These are phyloP conservation scores for Carex myosuroides DNA, from an alignment of 176 grass and related monocot species.

Conservation along the genomic window DNA sequence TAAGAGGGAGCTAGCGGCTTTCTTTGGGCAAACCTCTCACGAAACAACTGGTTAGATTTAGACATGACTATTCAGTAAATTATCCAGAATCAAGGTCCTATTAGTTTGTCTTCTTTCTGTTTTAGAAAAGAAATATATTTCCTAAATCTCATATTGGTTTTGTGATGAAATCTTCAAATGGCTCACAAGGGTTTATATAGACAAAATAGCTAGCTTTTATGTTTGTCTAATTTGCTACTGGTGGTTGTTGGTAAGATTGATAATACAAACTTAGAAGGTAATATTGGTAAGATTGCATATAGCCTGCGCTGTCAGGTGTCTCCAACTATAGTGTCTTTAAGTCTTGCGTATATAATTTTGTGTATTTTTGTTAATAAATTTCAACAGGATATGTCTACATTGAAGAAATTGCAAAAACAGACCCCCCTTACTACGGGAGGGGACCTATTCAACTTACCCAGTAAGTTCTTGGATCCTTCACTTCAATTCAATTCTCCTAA, in stretches of 20 bases:
- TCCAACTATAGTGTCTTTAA: background rate
- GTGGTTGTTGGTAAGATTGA: too few relatives aligned
- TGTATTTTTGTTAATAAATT: background rate
- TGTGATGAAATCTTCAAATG: too few relatives aligned
- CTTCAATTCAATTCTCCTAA: background rate
- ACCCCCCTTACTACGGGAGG: slow-evolving; percentile 32
- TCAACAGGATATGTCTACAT: slow-evolving; percentile 32
- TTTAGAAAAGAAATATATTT: too few relatives aligned
- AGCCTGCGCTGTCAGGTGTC: too few relatives aligned
- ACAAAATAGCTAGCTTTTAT: too few relatives aligned
- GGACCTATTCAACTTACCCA: slow-evolving; percentile 55
- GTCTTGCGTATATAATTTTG: background rate
- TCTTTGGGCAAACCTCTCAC: slow-evolving; percentile 22
- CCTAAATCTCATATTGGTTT: too few relatives aligned
- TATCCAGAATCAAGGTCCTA: background rate
- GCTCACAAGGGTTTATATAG: too few relatives aligned
- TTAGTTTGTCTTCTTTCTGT: too few relatives aligned
- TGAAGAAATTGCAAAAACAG: slow-evolving; percentile 14
- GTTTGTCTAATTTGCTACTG: too few relatives aligned
- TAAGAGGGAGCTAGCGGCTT: slow-evolving; percentile 33
- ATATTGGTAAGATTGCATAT: too few relatives aligned
- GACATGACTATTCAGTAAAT: background rate
- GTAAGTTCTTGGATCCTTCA: background rate
- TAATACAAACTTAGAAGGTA: too few relatives aligned
- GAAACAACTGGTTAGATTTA: slow-evolving; percentile 18